phyloP scores from a whole-genome alignment of 176 grass and related monocot species.

The Sorghum bicolor region Sorghum_bicolor_NCBIv3 NC_012871.2:74638501-74639000 shows the following conservation, averaged over 20 bases:
- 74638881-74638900: constrained; percentile 80
- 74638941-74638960: constrained; percentile 73
- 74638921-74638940: constrained; percentile 92
- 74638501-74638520: constrained; percentile 90
- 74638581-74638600: constrained; percentile 12
- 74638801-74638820: constrained; percentile 87
- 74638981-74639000: constrained; percentile 37
- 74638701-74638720: constrained; percentile 94
- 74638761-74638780: constrained; percentile 10
- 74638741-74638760: constrained; percentile 16
- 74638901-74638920: constrained; percentile 84
- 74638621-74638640: constrained; percentile 32
- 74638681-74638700: constrained; percentile 89
- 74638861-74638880: constrained; percentile 95
- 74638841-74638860: constrained; percentile 88
- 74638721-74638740: constrained; percentile 43
- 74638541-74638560: constrained; percentile 99
- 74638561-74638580: constrained; percentile 60
- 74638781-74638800: constrained; percentile 61
- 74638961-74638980: constrained; percentile 10
- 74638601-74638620: constrained; percentile 18
- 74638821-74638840: constrained; percentile 96
- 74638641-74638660: constrained; percentile 88
- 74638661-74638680: constrained; percentile 94
- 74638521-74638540: constrained; percentile 94